phyloP scores from a whole-genome alignment of 169 alveolate genomes.

The Plasmodium vinckei region DNA sequence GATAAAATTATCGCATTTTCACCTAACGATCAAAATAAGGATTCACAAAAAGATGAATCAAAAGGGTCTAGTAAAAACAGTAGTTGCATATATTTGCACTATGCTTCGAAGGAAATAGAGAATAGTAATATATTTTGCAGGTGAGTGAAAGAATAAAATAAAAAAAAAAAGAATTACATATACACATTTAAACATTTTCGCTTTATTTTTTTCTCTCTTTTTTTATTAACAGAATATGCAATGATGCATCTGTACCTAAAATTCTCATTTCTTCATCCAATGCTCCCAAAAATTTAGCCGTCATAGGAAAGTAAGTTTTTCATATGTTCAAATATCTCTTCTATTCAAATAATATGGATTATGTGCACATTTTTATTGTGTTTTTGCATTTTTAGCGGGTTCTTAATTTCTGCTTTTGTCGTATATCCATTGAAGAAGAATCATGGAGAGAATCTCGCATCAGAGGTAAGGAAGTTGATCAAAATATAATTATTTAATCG shows the following conservation, averaged over 20 bases:
- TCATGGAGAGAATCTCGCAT: conserved; percentile 63
- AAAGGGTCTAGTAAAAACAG: conserved; percentile 7
- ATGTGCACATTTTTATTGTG: not conserved
- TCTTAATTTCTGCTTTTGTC: conserved; percentile 70
- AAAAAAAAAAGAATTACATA: not conserved
- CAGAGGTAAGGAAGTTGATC: conserved; percentile 34
- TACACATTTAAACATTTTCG: not conserved
- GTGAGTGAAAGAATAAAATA: conserved; percentile 1
- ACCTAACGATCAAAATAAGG: conserved; percentile 15
- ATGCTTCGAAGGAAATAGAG: conserved; percentile 57
- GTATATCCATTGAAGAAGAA: conserved; percentile 66
- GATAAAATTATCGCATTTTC: conserved; percentile 38
- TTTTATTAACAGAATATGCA: conserved; percentile 28
- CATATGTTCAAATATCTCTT: not conserved
- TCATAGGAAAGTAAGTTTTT: conserved; percentile 69
- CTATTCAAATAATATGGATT: not conserved
- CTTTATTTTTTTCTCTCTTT: not conserved
- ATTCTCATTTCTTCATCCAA: conserved; percentile 49
- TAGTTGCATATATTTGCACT: conserved; percentile 62
- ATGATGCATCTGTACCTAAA: conserved; percentile 69
- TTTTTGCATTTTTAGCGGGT: conserved; percentile 47
- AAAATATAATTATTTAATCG: too few relatives aligned
- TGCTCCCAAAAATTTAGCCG: conserved; percentile 48
- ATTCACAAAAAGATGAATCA: conserved; percentile 5
- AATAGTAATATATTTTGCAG: conserved; percentile 46